A percentile compares a stretch with the other conserved stretches of the same genome.
phyloP scores from a whole-genome alignment of 2,329 filamentous ascomycete species.

The Penicillium sp. region DNA sequence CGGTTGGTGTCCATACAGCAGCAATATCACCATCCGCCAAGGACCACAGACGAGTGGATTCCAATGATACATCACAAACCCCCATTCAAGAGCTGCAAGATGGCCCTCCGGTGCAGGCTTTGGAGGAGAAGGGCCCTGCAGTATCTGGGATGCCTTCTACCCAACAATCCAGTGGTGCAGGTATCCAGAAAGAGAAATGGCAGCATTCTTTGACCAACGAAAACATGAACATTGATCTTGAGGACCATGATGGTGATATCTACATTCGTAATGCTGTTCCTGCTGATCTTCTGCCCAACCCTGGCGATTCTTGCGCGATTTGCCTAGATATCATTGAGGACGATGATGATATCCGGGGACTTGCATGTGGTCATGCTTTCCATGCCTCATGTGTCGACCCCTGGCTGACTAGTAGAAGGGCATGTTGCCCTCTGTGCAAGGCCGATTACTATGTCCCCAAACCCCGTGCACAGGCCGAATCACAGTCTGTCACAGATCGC shows the following conservation, averaged over 20 bases:
- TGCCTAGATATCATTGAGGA: constrained; percentile 93
- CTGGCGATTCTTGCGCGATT: constrained; percentile 92
- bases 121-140: constrained; percentile 16
- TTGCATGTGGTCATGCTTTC: constrained; percentile 97
- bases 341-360: constrained; percentile 88
- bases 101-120: constrained; percentile 5
- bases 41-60: constrained; percentile 18
- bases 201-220: constrained; percentile 31
- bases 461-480: constrained; percentile 62
- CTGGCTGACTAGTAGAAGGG: constrained; percentile 89
- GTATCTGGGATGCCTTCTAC: background rate
- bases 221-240: constrained; percentile 59
- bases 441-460: constrained; percentile 97
- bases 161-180: constrained; percentile 4
- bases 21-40: constrained; percentile 23
- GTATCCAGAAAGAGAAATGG: constrained; percentile 21
- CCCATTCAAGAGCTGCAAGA: constrained; percentile 16
- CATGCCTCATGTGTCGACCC: constrained; percentile 94
- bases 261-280: constrained; percentile 80
- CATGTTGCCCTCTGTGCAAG: constrained; percentile 96
- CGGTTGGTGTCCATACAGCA: constrained; percentile 23
- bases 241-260: constrained; percentile 65
- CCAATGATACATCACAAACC: constrained; percentile 12
- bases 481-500: constrained; percentile 30
- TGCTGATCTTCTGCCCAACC: constrained; percentile 73